Evolutionary conservation across 2,329 filamentous ascomycete species (phyloP), one percentile per base, ranked within the genome.

Genomic region (Juglanconis juglandina): DNA sequence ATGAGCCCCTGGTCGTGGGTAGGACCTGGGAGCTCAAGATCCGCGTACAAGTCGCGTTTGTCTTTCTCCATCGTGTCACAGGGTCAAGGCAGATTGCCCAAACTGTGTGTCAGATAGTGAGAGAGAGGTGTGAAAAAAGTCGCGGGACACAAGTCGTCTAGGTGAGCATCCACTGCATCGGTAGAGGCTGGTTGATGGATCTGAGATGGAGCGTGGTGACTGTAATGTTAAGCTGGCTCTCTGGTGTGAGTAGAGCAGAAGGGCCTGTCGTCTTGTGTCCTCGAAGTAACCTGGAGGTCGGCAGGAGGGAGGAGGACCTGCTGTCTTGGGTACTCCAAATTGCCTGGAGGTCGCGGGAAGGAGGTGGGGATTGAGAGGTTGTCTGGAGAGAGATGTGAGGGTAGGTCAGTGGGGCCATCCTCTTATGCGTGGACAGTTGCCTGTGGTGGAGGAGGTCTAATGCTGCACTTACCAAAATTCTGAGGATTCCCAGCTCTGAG

Each of bases 41-140:
- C 92, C 63, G 87, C 88, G 76, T 96, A 96, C 75, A 95, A 95
- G 75, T 96, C 90, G 68, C 86, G 84, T 67, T 81, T 83, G 65
- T 91, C 88, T 75, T 88, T 88, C 68, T 85, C 86, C 88, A 91
- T 91, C 67, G 67, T 81, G 77, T 70, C 67, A 64, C 53, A 34
- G 56, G 55, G 56, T 50, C 90, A 32, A 30, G 34, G 44, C 41
- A 34, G 39, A 32, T 30, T n/a, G 39, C 52, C 46, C 42, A 10
- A 35, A 5, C 24, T 24, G n/a, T n/a, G 55, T 11, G 24, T 7
- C 11, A n/a, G 46, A 9, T n/a, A 30, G 34, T 41, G 35, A 14
- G n/a, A 17, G 13, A 11, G 5, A 17, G 17, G 17, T 17, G 30
- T 14, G 42, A 11, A 33, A 35, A 17, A 37, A 46, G 10, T 46